These are phyloP conservation scores for Silene vulgaris DNA, from an alignment of 179 eudicot species.

Conservation along the genomic window DNA sequence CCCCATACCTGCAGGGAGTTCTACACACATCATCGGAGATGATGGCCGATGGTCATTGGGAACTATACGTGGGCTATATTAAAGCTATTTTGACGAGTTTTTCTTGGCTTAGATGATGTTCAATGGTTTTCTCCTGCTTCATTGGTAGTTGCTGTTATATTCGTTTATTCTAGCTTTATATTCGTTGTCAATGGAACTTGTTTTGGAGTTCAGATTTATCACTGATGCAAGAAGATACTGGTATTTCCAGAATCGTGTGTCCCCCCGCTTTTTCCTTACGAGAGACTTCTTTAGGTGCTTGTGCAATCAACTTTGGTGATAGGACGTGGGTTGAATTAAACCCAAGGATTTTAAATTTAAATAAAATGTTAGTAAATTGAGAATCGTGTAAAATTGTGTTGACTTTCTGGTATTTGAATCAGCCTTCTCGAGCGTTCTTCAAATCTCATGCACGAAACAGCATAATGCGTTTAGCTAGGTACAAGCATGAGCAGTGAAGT, in stretches of 20 bases:
- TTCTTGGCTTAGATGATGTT: neutral
- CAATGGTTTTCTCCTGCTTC: neutral
- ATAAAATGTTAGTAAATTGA: too few relatives aligned
- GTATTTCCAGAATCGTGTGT: neutral
- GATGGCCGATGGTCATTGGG: neutral
- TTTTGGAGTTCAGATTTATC: conserved; percentile 1
- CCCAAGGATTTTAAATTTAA: too few relatives aligned
- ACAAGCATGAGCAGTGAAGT: too few relatives aligned
- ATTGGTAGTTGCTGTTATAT: conserved; percentile 11
- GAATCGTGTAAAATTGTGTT: too few relatives aligned
- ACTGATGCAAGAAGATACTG: neutral
- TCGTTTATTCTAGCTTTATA: conserved; percentile 13
- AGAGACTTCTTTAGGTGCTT: neutral
- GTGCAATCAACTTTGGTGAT: too few relatives aligned
- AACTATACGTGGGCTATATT: neutral
- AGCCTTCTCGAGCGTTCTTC: too few relatives aligned
- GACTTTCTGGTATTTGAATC: too few relatives aligned
- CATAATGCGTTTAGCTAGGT: too few relatives aligned
- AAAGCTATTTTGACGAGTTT: conserved; percentile 1
- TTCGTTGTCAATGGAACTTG: neutral
- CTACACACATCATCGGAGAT: neutral
- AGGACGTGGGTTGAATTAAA: too few relatives aligned
- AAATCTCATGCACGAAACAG: too few relatives aligned
- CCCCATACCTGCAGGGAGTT: neutral
- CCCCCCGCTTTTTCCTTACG: too few relatives aligned